phyloP scores from a whole-genome alignment of 352 stramenopile species.

The Bremia lactucae region DNA sequence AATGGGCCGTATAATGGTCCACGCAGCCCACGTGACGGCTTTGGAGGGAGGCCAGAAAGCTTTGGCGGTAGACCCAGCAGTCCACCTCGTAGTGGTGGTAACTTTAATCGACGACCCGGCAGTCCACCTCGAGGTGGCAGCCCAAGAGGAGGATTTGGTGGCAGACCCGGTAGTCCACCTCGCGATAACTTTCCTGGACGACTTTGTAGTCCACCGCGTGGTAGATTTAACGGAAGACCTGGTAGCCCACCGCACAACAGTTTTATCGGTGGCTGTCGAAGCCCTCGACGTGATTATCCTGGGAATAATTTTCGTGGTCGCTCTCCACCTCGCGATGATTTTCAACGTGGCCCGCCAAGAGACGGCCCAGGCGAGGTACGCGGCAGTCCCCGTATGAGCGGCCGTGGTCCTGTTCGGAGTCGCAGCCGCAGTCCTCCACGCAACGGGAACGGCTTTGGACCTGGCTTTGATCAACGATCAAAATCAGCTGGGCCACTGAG shows the following conservation, averaged over 20 bases:
- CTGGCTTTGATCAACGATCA: constrained; percentile 5
- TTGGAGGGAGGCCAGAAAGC: too few species aligned
- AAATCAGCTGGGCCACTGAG: constrained; percentile 6
- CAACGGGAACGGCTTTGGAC: constrained; percentile 15
- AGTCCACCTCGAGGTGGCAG: constrained; percentile 5
- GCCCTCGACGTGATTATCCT: constrained; percentile 11
- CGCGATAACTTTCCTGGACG: constrained; percentile 7
- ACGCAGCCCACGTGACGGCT: constrained; percentile 10
- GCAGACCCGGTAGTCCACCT: constrained; percentile 4
- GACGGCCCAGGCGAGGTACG: constrained; percentile 13
- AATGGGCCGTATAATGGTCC: constrained; percentile 5
- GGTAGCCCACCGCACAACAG: constrained; percentile 6
- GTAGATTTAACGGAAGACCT: constrained; percentile 2
- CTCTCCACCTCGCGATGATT: constrained; percentile 19
- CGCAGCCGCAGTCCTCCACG: constrained; percentile 12
- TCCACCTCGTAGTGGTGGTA: constrained; percentile 4
- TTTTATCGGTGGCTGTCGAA: constrained; percentile 8
- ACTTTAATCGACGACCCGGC: constrained; percentile 3
- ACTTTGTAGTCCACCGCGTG: constrained; percentile 8
- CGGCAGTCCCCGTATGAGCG: constrained; percentile 14
- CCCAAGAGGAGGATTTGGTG: too few species aligned
- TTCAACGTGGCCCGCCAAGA: constrained; percentile 8
- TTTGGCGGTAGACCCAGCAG: constrained; percentile 5
- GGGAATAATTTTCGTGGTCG: constrained; percentile 12
- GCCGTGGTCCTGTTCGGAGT: constrained; percentile 8